Percentiles rank a stretch among this genome's conserved stretches.
These are phyloP conservation scores for Corynespora cassiicola DNA, from an alignment of 2,329 filamentous ascomycete genomes.

Conservation along the genomic window DNA sequence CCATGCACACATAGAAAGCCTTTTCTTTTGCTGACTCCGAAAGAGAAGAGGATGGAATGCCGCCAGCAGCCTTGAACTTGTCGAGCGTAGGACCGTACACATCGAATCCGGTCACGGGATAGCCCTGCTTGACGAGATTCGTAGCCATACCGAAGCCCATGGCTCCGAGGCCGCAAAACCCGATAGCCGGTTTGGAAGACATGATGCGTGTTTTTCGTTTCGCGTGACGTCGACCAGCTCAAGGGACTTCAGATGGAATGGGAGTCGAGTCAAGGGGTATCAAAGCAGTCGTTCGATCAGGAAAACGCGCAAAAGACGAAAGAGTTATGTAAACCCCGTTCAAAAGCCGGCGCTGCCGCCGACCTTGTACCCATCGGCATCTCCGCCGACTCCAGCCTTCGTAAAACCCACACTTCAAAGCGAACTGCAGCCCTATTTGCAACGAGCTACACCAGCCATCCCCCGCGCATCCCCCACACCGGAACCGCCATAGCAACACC, in stretches of 20 bases:
- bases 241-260: not conserved
- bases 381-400: not conserved
- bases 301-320: too few relatives aligned
- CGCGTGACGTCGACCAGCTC: too few relatives aligned
- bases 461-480: conserved; percentile 1
- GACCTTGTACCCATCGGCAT: too few relatives aligned
- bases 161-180: conserved; percentile 78
- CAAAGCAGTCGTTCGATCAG: not conserved
- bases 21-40: conserved; percentile 67
- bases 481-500: too few relatives aligned
- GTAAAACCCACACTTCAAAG: not conserved
- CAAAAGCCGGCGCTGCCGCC: too few relatives aligned
- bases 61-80: conserved; percentile 69
- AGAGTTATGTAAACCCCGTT: too few relatives aligned
- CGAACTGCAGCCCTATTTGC: not conserved
- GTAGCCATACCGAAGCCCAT: conserved; percentile 86
- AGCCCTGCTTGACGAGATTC: conserved; percentile 71
- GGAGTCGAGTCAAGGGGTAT: not conserved
- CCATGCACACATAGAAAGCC: conserved; percentile 74
- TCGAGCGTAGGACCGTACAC: conserved; percentile 72
- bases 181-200: conserved; percentile 56
- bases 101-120: conserved; percentile 74
- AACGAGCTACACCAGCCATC: not conserved
- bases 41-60: conserved; percentile 64
- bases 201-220: conserved; percentile 15